These are phyloP conservation scores for Aspergillus pseudoviridinutans DNA, from an alignment of 2,329 filamentous ascomycete genomes.

Conservation along the genomic window DNA sequence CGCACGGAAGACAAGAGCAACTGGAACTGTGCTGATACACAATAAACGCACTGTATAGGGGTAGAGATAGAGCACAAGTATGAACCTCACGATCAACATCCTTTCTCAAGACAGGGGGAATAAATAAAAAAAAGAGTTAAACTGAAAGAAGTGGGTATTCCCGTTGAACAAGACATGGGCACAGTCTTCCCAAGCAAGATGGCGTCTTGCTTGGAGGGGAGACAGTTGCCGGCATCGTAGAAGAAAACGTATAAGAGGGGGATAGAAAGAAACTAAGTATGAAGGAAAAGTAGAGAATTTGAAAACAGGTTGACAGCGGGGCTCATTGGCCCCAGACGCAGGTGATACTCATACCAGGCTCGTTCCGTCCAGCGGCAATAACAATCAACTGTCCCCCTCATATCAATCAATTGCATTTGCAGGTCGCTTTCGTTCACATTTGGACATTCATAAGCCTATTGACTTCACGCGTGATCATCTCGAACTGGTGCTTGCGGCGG, in stretches of 20 bases:
- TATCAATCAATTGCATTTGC: conserved; percentile 2
- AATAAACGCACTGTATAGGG: not conserved
- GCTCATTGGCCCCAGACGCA: conserved; percentile 20
- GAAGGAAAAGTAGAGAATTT: conserved; percentile 1
- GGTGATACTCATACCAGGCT: conserved; percentile 7
- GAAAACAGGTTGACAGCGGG: conserved; percentile 4
- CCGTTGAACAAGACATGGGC: not conserved
- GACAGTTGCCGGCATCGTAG: not conserved
- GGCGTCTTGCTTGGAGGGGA: not conserved
- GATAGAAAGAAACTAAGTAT: not conserved
- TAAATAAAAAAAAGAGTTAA: not conserved
- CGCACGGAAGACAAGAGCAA: not conserved
- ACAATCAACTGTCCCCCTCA: conserved; percentile 3
- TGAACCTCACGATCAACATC: not conserved
- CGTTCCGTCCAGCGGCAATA: conserved; percentile 10
- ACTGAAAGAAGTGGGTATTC: not conserved
- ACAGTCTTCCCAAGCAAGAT: not conserved
- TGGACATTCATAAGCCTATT: conserved; percentile 6
- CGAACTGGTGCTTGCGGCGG: conserved; percentile 44
- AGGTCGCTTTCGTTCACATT: not conserved
- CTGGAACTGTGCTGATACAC: not conserved
- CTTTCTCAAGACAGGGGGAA: not conserved
- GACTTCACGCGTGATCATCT: conserved; percentile 38
- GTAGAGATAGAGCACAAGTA: not conserved
- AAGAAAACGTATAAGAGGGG: conserved; percentile 2